Conservation (phyloP, 2,329 filamentous ascomycete genomes). For the Trichoderma harzianum region DNA sequence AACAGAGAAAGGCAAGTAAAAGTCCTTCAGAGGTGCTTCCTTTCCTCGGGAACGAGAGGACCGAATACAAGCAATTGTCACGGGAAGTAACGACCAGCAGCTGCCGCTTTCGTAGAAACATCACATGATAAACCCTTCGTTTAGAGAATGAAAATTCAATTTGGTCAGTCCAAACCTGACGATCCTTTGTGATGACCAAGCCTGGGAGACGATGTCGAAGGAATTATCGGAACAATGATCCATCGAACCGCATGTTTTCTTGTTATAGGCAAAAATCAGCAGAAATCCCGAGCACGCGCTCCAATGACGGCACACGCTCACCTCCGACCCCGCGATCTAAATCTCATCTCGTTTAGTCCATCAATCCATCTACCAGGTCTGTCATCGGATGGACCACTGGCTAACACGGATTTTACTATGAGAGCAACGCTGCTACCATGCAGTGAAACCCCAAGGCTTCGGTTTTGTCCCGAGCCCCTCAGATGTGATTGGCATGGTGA, state of each 20-base stretch:
- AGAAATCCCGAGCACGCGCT: not conserved
- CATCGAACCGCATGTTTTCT: not conserved
- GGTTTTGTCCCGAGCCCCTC: not conserved
- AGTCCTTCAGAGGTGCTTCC: not conserved
- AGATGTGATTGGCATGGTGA: not conserved
- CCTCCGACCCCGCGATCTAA: constrained; percentile 1
- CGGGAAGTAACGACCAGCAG: not conserved
- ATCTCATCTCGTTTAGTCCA: not conserved
- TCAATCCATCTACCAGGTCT: not conserved
- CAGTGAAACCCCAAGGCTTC: not conserved
- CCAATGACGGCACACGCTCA: not conserved
- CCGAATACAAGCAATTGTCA: not conserved
- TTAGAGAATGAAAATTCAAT: not conserved
- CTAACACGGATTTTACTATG: not conserved
- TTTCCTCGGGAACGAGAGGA: not conserved
- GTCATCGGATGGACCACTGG: not conserved
- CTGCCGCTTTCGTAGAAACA: not conserved
- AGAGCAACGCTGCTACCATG: not conserved
- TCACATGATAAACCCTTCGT: not conserved
- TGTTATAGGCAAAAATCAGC: constrained; percentile 1
- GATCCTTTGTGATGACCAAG: not conserved
- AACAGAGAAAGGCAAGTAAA: not conserved
- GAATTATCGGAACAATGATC: not conserved
- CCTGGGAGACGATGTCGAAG: not conserved
- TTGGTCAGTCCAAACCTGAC: not conserved